A percentile compares a stretch with the other conserved stretches of the same genome.
These are phyloP conservation scores for Gonapodya sp. DNA, from an alignment of 192 early-diverging fungal species.

Conservation along the genomic window DNA sequence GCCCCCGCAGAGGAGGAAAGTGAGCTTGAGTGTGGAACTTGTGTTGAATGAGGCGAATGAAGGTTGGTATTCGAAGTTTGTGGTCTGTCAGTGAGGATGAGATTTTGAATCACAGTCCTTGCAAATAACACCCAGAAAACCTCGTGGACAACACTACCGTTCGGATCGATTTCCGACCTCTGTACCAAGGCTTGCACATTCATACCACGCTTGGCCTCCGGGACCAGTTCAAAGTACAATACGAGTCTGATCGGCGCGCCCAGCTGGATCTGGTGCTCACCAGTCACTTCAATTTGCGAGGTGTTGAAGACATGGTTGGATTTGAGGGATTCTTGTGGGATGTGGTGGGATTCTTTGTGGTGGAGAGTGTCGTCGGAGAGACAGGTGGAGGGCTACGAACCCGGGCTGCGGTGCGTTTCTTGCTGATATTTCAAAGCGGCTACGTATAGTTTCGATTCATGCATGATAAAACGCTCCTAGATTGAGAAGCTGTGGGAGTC, in stretches of 20 bases:
- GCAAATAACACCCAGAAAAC: constrained; percentile 37
- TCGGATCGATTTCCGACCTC: constrained; percentile 83
- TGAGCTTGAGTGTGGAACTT: constrained; percentile 45
- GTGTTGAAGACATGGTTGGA: constrained; percentile 44
- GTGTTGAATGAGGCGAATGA: constrained; percentile 77
- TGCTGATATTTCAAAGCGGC: no score
- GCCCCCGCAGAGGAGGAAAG: background rate
- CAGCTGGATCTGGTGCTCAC: constrained; percentile 61
- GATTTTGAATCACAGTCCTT: no score
- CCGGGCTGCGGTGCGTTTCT: background rate
- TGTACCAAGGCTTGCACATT: constrained; percentile 94
- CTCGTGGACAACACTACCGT: constrained; percentile 57
- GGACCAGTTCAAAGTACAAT: constrained; percentile 72
- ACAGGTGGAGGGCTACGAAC: constrained; percentile 57
- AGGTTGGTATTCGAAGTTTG: no score
- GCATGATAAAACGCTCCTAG: constrained; percentile 19
- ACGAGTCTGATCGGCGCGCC: constrained; percentile 81
- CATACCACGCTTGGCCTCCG: constrained; percentile 86
- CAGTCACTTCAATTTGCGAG: constrained; percentile 56
- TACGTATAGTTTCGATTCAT: background rate
- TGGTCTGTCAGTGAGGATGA: no score
- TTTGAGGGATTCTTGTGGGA: constrained; percentile 76
- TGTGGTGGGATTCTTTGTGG: constrained; percentile 91
- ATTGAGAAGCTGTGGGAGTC: constrained; percentile 85
- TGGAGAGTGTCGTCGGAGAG: constrained; percentile 80